Evolutionary conservation across 2,329 filamentous ascomycete species (phyloP), one percentile per base, ranked within the genome.

Genomic region (Herpotrichia juniperi): DNA sequence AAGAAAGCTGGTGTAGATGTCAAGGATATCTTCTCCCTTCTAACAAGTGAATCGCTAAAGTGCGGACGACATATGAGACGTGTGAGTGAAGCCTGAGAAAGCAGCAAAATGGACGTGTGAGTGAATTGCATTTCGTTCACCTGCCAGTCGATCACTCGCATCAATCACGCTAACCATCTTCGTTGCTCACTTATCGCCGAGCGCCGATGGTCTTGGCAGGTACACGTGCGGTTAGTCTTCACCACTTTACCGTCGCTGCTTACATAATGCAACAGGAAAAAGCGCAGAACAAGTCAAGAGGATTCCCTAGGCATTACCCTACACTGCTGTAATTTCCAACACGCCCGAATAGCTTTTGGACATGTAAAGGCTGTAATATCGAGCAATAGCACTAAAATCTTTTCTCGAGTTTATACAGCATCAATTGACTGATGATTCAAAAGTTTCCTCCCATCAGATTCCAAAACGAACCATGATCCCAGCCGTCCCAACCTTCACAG

Each of bases 111-210:
- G 24, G 46, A 25, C 19, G 40, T 9, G 47, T 42, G 47, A 50
- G 24, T 50, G 39, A 49, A 42, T 42, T 34, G 30, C 39, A 44
- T 50, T 44, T 45, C 26, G 47, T 37, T n/a, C 47, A 50, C 47
- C 45, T 46, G 43, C 43, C 45, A 48, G 17, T 39, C 22, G 21
- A 17, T 21, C 21, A 32, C 10, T 24, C 17, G 30, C 30, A n/a
- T n/a, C 42, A 42, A 42, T 25, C 4, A 25, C 39, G 16, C 39
- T 25, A 42, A 42, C 25, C 39, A 6, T 7, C 5, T 43, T 43
- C n/a, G n/a, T 28, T 25, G 4, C 10, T 16, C 10, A 25, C 19
- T 19, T 28, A 30, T 30, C 16, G 14, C 40, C 24, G 25, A 43
- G 8, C 19, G 16, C 40, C 40, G 40, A 43, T 31, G 14, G n/a